Conservation (phyloP, 140 eudicot genomes). For the Anethum foeniculum region DNA sequence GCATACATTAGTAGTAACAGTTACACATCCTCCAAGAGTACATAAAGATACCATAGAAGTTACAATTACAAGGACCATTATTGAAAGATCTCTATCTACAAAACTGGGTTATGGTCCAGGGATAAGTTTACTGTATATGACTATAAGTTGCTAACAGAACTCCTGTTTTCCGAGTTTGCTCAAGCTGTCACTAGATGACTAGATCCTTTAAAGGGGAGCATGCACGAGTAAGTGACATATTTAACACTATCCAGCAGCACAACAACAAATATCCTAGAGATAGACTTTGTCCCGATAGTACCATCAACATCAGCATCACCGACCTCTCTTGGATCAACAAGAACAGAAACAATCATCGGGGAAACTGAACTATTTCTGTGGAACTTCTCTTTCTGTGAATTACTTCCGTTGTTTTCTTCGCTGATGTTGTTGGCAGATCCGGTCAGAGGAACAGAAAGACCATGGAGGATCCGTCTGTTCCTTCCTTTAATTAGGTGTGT, state of each 20-base stretch:
- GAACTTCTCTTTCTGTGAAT: slow-evolving; percentile 33
- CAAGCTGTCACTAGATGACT: slow-evolving; percentile 57
- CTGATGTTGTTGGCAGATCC: slow-evolving; percentile 39
- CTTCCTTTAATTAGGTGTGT: slow-evolving; percentile 41
- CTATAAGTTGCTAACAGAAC: neutral
- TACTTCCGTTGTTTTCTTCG: slow-evolving; percentile 25
- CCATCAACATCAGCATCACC: slow-evolving; percentile 66
- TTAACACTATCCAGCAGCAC: slow-evolving; percentile 85
- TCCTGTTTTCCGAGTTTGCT: slow-evolving; percentile 7
- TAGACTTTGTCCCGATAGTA: slow-evolving; percentile 58
- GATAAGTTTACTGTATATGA: slow-evolving; percentile 10
- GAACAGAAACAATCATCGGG: slow-evolving; percentile 89
- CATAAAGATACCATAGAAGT: neutral
- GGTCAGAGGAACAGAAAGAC: slow-evolving; percentile 48
- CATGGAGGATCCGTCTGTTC: slow-evolving; percentile 78
- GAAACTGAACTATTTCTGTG: slow-evolving; percentile 37
- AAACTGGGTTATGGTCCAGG: neutral
- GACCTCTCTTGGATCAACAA: slow-evolving; percentile 82
- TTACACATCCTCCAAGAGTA: neutral
- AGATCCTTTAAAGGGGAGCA: slow-evolving; percentile 74
- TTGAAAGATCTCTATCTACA: slow-evolving; percentile 9
- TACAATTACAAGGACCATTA: neutral
- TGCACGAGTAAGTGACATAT: slow-evolving; percentile 95
- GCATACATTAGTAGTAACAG: slow-evolving; percentile 1
- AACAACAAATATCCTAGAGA: slow-evolving; percentile 83